phyloP scores from a whole-genome alignment of 768 basidiomycete species.

The Boletellus ananiceps region DNA sequence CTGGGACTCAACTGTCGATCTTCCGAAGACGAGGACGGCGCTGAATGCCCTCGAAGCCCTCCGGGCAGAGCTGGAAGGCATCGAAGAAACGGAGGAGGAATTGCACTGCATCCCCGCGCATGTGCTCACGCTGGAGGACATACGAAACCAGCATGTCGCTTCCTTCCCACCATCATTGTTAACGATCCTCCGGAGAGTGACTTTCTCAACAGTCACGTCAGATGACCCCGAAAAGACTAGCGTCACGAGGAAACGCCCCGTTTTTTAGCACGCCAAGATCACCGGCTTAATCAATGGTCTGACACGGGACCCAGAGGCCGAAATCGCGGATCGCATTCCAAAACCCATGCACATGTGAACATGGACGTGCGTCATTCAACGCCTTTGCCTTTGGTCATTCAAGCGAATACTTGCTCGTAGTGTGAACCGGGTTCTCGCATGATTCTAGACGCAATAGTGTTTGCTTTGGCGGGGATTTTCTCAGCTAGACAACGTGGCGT shows the following conservation, averaged over 20 bases:
- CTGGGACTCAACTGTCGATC: no score
- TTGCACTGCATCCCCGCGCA: no score
- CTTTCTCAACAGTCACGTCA: background rate
- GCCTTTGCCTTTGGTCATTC: background rate
- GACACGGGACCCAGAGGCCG: background rate
- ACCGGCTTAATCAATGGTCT: background rate
- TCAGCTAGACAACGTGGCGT: background rate
- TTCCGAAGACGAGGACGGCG: background rate
- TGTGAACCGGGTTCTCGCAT: background rate
- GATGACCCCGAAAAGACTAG: background rate
- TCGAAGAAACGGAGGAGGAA: background rate
- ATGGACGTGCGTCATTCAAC: background rate
- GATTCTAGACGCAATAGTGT: background rate
- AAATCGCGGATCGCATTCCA: background rate
- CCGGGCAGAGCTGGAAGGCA: background rate
- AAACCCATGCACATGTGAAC: background rate
- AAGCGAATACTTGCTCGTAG: background rate
- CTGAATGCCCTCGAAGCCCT: background rate
- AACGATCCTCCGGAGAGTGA: background rate
- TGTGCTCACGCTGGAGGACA: background rate
- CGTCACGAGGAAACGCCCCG: background rate
- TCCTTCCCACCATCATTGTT: background rate
- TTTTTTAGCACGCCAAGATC: background rate
- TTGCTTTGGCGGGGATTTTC: background rate
- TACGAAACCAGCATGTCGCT: background rate